Evolutionary conservation across 768 basidiomycete species (phyloP).

Genomic region (Amanita fuliginea): DNA sequence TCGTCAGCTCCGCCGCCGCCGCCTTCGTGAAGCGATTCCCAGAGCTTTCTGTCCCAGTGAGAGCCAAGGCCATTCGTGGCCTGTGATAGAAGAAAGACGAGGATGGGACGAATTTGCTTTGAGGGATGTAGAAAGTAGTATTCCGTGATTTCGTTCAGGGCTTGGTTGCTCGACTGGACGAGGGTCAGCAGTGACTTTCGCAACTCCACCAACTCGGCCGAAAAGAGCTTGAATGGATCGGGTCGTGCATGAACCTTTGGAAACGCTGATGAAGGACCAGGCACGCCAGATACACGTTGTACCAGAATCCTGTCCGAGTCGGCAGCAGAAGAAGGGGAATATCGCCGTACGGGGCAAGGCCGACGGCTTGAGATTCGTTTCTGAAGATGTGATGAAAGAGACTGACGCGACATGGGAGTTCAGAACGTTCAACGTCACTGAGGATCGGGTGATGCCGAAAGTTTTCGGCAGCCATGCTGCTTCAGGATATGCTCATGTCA

Average conservation of each 20-base stretch:
- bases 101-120: constrained; percentile 81
- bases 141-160: constrained; percentile 73
- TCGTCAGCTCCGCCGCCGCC: constrained; percentile 40
- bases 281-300: too few species aligned
- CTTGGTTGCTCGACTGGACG: constrained; percentile 75
- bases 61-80: constrained; percentile 84
- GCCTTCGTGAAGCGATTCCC: constrained; percentile 40
- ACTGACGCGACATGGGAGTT: not conserved
- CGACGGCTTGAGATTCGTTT: not conserved
- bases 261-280: not conserved
- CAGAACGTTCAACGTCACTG: too few species aligned
- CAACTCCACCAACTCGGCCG: constrained; percentile 55
- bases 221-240: constrained; percentile 62
- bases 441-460: not conserved
- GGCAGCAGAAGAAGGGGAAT: not conserved
- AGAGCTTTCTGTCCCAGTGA: constrained; percentile 44
- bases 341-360: not conserved
- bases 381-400: not conserved
- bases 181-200: constrained; percentile 60
- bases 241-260: constrained; percentile 12
- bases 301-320: too few species aligned
- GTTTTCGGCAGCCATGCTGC: too few species aligned
- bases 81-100: constrained; percentile 77
- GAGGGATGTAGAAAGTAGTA: constrained; percentile 90
- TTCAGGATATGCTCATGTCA: too few species aligned